phyloP scores from a whole-genome alignment of 805 yeast species.

The Dipodascus geniculatus region DNA sequence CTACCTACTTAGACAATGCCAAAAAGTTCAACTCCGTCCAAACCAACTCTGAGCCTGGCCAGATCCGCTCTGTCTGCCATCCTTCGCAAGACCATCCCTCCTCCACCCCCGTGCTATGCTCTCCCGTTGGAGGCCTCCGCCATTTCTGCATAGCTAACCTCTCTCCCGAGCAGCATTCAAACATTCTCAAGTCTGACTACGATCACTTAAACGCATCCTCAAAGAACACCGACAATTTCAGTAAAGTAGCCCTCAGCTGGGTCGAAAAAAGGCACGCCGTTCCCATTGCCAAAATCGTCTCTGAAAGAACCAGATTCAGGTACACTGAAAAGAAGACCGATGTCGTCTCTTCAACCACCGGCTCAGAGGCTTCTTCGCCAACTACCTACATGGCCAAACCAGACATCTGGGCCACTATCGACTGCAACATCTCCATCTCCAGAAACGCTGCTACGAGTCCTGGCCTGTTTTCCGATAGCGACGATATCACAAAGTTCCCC shows the following conservation, averaged over 20 bases:
- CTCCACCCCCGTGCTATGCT: conserved; percentile 19
- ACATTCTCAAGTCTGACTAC: conserved; percentile 7
- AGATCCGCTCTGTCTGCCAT: conserved; percentile 19
- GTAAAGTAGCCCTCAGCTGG: conserved; percentile 28
- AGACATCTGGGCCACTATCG: conserved; percentile 29
- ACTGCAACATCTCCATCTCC: conserved; percentile 16
- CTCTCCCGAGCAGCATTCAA: conserved; percentile 5
- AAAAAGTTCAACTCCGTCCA: conserved; percentile 26
- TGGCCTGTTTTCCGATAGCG: not conserved
- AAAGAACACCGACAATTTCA: conserved; percentile 3
- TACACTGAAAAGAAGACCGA: not conserved
- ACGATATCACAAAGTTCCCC: conserved; percentile 27
- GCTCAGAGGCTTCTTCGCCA: conserved; percentile 1
- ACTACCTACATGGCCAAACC: conserved; percentile 6
- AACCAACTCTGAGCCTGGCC: conserved; percentile 30
- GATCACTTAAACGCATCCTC: conserved; percentile 3
- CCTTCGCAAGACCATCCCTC: conserved; percentile 1
- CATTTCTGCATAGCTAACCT: conserved; percentile 18
- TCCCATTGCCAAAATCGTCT: conserved; percentile 17
- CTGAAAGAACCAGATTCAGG: conserved; percentile 20
- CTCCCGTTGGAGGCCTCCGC: conserved; percentile 30
- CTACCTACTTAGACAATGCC: conserved; percentile 29
- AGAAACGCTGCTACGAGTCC: not conserved
- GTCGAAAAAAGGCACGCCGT: conserved; percentile 18
- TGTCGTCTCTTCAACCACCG: not conserved